Evolutionary conservation across 1,284 basidiomycete species (phyloP), one percentile per base, ranked within the genome.

Genomic region (Ceratobasidium sp.): DNA sequence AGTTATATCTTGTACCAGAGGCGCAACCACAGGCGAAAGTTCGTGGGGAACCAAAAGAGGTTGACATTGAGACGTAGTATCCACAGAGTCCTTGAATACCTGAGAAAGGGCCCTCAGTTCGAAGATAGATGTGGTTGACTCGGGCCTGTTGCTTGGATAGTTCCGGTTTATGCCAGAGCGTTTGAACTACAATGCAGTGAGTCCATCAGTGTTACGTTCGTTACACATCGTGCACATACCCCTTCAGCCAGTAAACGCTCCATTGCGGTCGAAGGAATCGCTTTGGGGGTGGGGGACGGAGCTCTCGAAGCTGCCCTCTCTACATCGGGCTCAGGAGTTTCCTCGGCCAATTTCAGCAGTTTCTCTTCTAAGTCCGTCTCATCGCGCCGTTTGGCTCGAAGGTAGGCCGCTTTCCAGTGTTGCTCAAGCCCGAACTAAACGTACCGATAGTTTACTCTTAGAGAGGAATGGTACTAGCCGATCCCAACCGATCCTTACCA

Each of bases 161-260:
- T 22, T 60, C 24, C 31, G 53, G 19, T n/a, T 60, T 45, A 60
- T 71, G 7, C 56, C 14, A 8, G 67, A 71, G 29, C 54, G 56
- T 29, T 45, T 48, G 9, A 59, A 60, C 67, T 71, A 33, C 29
- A 44, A 60, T 4, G 19, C 33, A 36, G 24, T 44, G 15, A 19
- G 22, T 5, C 33, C 17, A 8, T 1, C 44, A 48, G 17, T 11
- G 2, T 15, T 48, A 7, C 27, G 9, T 24, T 9, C 31, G 27
- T 1, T 33, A 33, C 14, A 22, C 9, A 27, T 29, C 17, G 19
- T n/a, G n/a, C 17, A 47, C 27, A 31, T 60, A 71, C 67, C 27
- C 67, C 67, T 57, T 71, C 67, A n/a, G 29, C 45, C n/a, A 51
- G 33, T n/a, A 71, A 48, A 47, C 56, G 54, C 45, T 54, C 67